Evolutionary conservation across 192 early-diverging fungal species (phyloP).

Genomic region (Backusella parvicylindrica): DNA sequence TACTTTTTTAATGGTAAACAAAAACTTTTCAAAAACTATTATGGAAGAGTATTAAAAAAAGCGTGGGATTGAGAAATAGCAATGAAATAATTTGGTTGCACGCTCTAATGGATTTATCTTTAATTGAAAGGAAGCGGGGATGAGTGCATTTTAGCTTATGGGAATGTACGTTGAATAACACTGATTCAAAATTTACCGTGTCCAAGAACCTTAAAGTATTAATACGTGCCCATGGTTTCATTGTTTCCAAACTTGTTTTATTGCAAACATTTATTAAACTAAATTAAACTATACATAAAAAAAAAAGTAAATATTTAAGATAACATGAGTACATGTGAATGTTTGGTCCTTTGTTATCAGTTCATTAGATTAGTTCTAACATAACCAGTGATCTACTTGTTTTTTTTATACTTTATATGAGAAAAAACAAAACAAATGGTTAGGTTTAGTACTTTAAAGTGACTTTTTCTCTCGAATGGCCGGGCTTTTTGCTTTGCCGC

Average conservation of each 20-base stretch:
- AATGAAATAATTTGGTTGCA: background rate
- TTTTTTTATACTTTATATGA: background rate
- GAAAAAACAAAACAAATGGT: too few species aligned
- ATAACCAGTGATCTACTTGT: too few species aligned
- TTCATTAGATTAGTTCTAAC: too few species aligned
- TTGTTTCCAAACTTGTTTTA: background rate
- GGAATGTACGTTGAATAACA: background rate
- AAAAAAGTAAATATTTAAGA: too few species aligned
- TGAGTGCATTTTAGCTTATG: background rate
- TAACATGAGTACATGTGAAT: too few species aligned
- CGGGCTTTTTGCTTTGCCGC: background rate
- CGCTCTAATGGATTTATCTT: background rate
- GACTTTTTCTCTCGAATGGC: background rate
- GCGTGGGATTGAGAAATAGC: background rate
- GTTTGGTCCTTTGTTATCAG: too few species aligned
- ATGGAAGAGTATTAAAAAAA: background rate
- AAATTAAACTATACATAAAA: too few species aligned
- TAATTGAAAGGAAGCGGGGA: background rate
- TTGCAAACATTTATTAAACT: too few species aligned
- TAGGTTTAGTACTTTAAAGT: too few species aligned
- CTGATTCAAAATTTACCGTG: background rate
- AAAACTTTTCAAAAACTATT: background rate
- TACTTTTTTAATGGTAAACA: background rate
- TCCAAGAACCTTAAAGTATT: background rate
- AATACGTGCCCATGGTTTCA: background rate